A percentile compares a stretch with the other conserved stretches of the same genome.
phyloP scores from a whole-genome alignment of 805 yeast genomes.

The Barnettozyma sp. region DNA sequence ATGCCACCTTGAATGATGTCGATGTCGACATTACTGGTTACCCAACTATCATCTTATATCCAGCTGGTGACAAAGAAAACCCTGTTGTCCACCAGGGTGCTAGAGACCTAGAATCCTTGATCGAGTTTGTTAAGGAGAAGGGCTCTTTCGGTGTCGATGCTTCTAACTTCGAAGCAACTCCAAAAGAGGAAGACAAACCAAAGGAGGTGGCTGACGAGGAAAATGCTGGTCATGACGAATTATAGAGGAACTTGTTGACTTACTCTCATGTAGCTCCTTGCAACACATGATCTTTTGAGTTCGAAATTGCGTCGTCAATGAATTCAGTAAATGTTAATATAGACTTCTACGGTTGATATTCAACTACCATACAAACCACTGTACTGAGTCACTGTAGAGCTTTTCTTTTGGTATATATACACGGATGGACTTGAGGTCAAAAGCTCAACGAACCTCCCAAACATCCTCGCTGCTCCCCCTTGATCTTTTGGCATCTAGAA shows the following conservation, averaged over 20 bases:
- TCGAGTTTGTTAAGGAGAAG: slow-evolving; percentile 61
- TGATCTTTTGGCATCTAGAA: slow-evolving; percentile 52
- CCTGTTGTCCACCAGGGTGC: slow-evolving; percentile 62
- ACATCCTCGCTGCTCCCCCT: slow-evolving; percentile 79
- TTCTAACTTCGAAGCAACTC: slow-evolving; percentile 27
- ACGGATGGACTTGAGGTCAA: neutral
- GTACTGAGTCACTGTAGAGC: neutral
- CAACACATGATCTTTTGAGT: too few relatives aligned
- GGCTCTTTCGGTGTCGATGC: slow-evolving; percentile 63
- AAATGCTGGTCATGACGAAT: slow-evolving; percentile 15
- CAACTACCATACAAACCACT: too few relatives aligned
- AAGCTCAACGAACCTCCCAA: slow-evolving; percentile 45
- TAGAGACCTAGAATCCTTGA: slow-evolving; percentile 68
- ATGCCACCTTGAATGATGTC: slow-evolving; percentile 87
- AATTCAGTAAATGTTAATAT: neutral
- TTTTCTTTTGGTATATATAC: neutral
- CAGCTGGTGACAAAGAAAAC: slow-evolving; percentile 68
- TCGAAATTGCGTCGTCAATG: neutral
- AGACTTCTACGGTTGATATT: too few relatives aligned
- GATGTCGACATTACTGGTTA: slow-evolving; percentile 77
- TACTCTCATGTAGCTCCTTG: too few relatives aligned
- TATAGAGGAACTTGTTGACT: too few relatives aligned
- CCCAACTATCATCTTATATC: slow-evolving; percentile 88
- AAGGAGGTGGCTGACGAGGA: slow-evolving; percentile 9
- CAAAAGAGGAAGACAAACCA: slow-evolving; percentile 15